Evolutionary conservation across 495 filamentous ascomycete genomes (phyloP).

Genomic region (Filosporella fistucella): DNA sequence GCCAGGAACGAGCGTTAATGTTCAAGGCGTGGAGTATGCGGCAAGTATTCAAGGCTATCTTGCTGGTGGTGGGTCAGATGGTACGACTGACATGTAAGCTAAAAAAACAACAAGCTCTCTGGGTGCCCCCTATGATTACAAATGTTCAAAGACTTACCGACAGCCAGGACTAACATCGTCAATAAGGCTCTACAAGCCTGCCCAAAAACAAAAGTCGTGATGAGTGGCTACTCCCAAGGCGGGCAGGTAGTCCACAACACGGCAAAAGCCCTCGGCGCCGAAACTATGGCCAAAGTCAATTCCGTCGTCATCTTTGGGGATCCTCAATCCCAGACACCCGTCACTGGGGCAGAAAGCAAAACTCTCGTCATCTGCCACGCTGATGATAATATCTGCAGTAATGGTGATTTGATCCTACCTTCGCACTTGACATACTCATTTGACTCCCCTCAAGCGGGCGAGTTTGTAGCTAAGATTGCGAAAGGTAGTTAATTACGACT

Average conservation of each 20-base stretch:
- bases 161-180: slow-evolving; percentile 29
- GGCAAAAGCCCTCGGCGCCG: slow-evolving; percentile 27
- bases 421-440: slow-evolving; percentile 44
- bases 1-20: slow-evolving; percentile 25
- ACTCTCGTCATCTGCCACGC: not conserved
- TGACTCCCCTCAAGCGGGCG: too few relatives aligned
- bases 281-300: slow-evolving; percentile 27
- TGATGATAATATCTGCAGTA: slow-evolving; percentile 46
- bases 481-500: too few relatives aligned
- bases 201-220: slow-evolving; percentile 52
- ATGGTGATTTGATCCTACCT: slow-evolving; percentile 40
- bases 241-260: slow-evolving; percentile 47
- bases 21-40: slow-evolving; percentile 36
- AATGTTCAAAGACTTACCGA: too few relatives aligned
- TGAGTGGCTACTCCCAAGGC: slow-evolving; percentile 57
- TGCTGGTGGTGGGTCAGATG: slow-evolving; percentile 29
- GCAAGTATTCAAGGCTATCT: slow-evolving; percentile 32
- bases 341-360: too few relatives aligned
- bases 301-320: slow-evolving; percentile 52
- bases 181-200: slow-evolving; percentile 41
- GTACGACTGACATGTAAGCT: slow-evolving; percentile 25
- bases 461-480: too few relatives aligned
- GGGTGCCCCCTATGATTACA: too few relatives aligned
- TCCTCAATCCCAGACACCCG: too few relatives aligned
- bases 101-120: too few relatives aligned